These are phyloP conservation scores for Trichoderma lentiforme DNA, from an alignment of 2,329 filamentous ascomycete species.

Conservation along the genomic window DNA sequence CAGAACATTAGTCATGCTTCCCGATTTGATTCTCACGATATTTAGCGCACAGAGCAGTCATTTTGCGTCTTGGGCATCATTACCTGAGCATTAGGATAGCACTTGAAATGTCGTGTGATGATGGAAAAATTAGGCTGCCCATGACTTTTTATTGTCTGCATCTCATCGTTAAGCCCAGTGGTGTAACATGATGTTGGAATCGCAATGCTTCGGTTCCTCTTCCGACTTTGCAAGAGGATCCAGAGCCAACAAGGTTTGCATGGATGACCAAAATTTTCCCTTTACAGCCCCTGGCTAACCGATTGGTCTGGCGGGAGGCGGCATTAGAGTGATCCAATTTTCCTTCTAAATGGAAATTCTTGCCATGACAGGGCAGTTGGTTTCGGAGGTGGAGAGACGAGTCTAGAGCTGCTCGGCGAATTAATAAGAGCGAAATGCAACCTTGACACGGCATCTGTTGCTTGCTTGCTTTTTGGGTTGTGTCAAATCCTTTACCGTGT, in stretches of 20 bases:
- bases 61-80: neutral
- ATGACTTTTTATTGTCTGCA: neutral
- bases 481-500: neutral
- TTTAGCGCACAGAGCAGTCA: neutral
- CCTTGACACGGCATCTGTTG: neutral
- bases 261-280: neutral
- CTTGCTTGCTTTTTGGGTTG: neutral
- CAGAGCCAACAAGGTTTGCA: neutral
- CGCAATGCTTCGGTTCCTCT: neutral
- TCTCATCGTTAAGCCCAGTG: neutral
- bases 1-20: neutral
- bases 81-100: neutral
- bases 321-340: conserved; percentile 6
- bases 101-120: neutral
- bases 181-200: neutral
- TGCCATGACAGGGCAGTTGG: neutral
- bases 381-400: neutral
- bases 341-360: neutral
- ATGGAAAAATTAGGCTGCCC: neutral
- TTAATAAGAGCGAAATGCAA: neutral
- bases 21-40: neutral
- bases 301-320: conserved; percentile 8
- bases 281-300: neutral
- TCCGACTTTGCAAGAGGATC: neutral
- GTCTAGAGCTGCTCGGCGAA: neutral